Evolutionary conservation across 805 yeast genomes (phyloP).

Genomic region (Candida schatavii): DNA sequence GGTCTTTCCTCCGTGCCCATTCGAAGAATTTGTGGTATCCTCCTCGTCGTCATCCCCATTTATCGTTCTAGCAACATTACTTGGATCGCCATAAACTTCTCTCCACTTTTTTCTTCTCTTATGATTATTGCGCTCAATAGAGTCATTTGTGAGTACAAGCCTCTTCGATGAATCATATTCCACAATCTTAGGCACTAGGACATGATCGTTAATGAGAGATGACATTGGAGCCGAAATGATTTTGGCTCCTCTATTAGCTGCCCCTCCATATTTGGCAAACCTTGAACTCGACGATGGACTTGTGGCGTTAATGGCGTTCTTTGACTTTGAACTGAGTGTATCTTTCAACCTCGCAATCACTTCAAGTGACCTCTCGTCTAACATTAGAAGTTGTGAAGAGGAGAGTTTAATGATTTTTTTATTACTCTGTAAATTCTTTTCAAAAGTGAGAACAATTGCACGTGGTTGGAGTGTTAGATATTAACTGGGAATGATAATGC

Average conservation of each 20-base stretch:
- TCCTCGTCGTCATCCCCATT: conserved; percentile 6
- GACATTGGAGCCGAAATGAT: conserved; percentile 3
- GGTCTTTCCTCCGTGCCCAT: conserved; percentile 7
- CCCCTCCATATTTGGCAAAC: not conserved
- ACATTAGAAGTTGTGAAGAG: conserved; percentile 28
- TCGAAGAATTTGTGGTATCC: conserved; percentile 10
- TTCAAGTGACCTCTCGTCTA: conserved; percentile 38
- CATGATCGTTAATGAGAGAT: conserved; percentile 7
- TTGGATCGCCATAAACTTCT: conserved; percentile 20
- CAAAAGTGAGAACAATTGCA: too few relatives aligned
- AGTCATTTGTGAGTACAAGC: conserved; percentile 35
- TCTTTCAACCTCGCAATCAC: conserved; percentile 37
- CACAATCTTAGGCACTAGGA: conserved; percentile 32
- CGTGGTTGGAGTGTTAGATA: too few relatives aligned
- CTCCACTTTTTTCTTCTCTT: conserved; percentile 36
- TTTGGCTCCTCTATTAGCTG: conserved; percentile 32
- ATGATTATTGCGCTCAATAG: conserved; percentile 25
- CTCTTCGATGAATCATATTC: conserved; percentile 37
- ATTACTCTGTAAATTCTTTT: too few relatives aligned
- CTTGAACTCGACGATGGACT: not conserved
- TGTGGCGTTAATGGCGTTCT: conserved; percentile 6
- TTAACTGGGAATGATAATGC: too few relatives aligned
- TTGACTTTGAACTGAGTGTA: conserved; percentile 19
- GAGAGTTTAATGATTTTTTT: too few relatives aligned
- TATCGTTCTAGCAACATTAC: not conserved